phyloP scores from a whole-genome alignment of 768 basidiomycete genomes.

The Sporobolomyces pararoseus region DNA sequence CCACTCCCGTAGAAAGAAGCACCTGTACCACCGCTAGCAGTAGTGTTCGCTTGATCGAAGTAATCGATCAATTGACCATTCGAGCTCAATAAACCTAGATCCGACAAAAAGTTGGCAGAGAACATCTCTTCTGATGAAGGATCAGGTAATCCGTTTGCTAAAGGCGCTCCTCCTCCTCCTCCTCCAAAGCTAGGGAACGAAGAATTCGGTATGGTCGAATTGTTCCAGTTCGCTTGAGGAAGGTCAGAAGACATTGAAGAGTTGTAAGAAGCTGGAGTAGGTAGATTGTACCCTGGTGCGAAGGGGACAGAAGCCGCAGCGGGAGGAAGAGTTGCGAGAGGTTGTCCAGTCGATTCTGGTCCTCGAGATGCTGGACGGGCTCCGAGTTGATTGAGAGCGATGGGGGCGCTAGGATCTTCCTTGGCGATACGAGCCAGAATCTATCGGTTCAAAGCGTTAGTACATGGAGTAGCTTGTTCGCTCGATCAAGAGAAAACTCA shows the following conservation, averaged over 20 bases:
- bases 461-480: no score
- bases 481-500: not conserved
- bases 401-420: conserved; percentile 1
- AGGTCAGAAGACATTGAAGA: not conserved
- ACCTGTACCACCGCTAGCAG: not conserved
- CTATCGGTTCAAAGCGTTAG: not conserved
- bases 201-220: no score
- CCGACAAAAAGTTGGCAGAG: not conserved
- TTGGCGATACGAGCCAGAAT: not conserved
- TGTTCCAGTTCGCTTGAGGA: no score
- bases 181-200: no score
- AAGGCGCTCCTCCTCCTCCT: not conserved
- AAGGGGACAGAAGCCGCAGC: not conserved
- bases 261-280: no score
- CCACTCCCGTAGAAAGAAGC: not conserved
- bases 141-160: not conserved
- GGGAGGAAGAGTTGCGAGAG: not conserved
- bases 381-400: conserved; percentile 1
- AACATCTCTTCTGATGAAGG: not conserved
- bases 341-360: no score
- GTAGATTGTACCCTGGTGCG: not conserved
- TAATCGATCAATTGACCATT: conserved; percentile 5
- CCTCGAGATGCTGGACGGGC: not conserved
- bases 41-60: not conserved
- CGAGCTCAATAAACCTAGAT: not conserved